Conservation (phyloP, 2,329 filamentous ascomycete genomes). For the Spiromastix sp. region DNA sequence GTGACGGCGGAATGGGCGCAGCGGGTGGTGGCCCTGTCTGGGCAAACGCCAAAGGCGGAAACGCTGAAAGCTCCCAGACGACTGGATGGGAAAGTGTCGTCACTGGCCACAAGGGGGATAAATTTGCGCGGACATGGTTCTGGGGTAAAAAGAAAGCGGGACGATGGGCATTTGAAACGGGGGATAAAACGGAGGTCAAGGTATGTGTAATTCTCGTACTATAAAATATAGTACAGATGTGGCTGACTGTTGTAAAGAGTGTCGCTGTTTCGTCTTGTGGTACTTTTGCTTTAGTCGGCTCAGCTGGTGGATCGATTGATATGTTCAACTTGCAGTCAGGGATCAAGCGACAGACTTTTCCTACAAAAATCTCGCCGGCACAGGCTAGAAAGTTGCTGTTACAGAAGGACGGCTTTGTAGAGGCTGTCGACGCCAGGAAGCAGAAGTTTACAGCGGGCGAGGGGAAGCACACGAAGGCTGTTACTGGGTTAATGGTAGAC, state of each 20-base stretch:
- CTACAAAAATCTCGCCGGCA: constrained; percentile 62
- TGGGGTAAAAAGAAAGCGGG: constrained; percentile 92
- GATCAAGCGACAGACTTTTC: constrained; percentile 76
- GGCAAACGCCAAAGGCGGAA: constrained; percentile 62
- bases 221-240: not conserved
- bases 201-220: constrained; percentile 18
- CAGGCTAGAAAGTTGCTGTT: constrained; percentile 68
- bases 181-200: constrained; percentile 68
- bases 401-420: constrained; percentile 42
- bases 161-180: constrained; percentile 82
- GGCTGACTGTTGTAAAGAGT: too few species aligned
- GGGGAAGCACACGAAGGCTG: constrained; percentile 67
- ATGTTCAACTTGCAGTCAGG: constrained; percentile 98
- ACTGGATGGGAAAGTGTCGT: constrained; percentile 97
- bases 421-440: constrained; percentile 47
- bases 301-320: constrained; percentile 70
- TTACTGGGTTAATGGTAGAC: constrained; percentile 83
- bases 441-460: constrained; percentile 34
- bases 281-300: constrained; percentile 86
- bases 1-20: constrained; percentile 86
- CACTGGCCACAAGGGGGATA: constrained; percentile 79
- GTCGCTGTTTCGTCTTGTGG: constrained; percentile 86
- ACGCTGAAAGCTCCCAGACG: constrained; percentile 60
- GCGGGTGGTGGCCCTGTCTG: constrained; percentile 71
- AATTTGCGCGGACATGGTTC: constrained; percentile 88